Evolutionary conservation across 257 asterid species (phyloP).

Genomic region (Cruciata laevipes): DNA sequence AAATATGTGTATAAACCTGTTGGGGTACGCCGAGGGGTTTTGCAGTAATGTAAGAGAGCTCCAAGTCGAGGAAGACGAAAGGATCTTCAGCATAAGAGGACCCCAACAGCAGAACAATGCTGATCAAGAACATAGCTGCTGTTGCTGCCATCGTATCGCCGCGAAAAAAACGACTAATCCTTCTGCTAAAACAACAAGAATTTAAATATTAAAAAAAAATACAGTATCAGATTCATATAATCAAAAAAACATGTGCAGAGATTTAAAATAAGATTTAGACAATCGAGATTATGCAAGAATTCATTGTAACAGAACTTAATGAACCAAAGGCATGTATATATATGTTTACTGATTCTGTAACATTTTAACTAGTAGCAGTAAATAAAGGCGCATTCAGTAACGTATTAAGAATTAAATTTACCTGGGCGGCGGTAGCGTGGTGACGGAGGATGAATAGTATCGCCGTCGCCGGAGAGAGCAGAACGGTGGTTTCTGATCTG

Average conservation of each 20-base stretch:
- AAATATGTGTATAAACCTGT: constrained; percentile 36
- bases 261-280: too few species aligned
- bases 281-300: too few species aligned
- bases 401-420: neutral
- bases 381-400: too few species aligned
- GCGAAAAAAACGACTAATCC: too few species aligned
- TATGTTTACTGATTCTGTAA: too few species aligned
- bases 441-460: neutral
- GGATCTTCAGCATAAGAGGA: constrained; percentile 60
- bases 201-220: too few species aligned
- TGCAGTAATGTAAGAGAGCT: constrained; percentile 59
- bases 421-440: neutral
- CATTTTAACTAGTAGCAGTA: too few species aligned
- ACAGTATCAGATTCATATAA: too few species aligned
- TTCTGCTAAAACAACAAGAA: too few species aligned
- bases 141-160: constrained; percentile 13
- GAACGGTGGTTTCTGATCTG: neutral
- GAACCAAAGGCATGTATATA: too few species aligned
- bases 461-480: neutral
- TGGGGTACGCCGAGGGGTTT: constrained; percentile 95
- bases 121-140: constrained; percentile 18
- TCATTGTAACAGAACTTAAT: too few species aligned
- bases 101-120: constrained; percentile 33
- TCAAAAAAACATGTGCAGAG: too few species aligned
- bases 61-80: constrained; percentile 50